phyloP scores from a whole-genome alignment of 495 filamentous ascomycete species.

The Rostrohypoxylon terebratum region DNA sequence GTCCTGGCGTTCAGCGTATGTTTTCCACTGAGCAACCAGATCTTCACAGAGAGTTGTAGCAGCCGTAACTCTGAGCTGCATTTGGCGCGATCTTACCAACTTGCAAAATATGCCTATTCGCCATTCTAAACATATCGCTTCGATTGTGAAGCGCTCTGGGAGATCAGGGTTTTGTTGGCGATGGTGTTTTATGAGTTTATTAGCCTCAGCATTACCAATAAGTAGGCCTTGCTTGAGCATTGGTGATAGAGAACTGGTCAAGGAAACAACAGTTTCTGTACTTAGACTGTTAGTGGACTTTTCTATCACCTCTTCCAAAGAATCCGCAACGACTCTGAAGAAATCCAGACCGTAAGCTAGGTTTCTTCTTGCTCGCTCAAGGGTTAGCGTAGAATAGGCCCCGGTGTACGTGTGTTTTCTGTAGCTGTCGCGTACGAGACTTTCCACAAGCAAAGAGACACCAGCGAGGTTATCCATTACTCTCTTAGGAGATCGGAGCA shows the following conservation, averaged over 20 bases:
- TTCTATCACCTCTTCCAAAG: constrained; percentile 58
- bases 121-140: constrained; percentile 73
- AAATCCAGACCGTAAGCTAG: constrained; percentile 53
- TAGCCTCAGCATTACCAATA: constrained; percentile 50
- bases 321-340: constrained; percentile 56
- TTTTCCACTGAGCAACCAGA: constrained; percentile 71
- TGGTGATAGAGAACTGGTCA: constrained; percentile 52
- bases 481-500: constrained; percentile 55
- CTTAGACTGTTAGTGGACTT: constrained; percentile 61
- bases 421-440: constrained; percentile 48
- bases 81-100: constrained; percentile 82
- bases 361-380: constrained; percentile 43
- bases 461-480: constrained; percentile 57
- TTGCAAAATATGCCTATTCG: constrained; percentile 75
- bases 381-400: background rate
- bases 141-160: constrained; percentile 40
- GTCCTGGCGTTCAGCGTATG: constrained; percentile 58
- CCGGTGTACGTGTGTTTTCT: constrained; percentile 34
- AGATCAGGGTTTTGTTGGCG: constrained; percentile 47
- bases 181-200: constrained; percentile 50
- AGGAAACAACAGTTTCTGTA: constrained; percentile 56
- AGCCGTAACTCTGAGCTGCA: constrained; percentile 86
- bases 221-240: constrained; percentile 59
- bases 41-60: constrained; percentile 78
- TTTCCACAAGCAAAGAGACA: constrained; percentile 49